Evolutionary conservation across 495 filamentous ascomycete species (phyloP).

Genomic region (Viridothelium virens): DNA sequence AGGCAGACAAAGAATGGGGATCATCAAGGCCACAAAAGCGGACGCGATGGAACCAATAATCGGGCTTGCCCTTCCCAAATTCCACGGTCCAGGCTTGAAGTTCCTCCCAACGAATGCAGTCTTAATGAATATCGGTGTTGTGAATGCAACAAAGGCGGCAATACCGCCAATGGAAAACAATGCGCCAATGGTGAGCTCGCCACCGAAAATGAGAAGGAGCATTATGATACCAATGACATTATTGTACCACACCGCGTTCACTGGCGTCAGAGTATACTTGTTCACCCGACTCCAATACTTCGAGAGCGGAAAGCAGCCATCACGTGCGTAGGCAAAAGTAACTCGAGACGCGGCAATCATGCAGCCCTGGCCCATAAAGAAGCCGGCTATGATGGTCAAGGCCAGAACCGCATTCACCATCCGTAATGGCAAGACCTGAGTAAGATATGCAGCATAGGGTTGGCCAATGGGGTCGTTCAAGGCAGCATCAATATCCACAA

Average conservation of each 20-base stretch:
- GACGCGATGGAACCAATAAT: constrained; percentile 56
- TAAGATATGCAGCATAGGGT: constrained; percentile 67
- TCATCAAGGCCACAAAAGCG: constrained; percentile 60
- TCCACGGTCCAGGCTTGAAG: constrained; percentile 67
- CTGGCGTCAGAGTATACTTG: constrained; percentile 57
- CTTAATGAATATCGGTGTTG: constrained; percentile 65
- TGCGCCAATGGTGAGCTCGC: constrained; percentile 57
- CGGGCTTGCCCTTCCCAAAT: constrained; percentile 56
- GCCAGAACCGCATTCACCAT: constrained; percentile 58
- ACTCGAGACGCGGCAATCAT: constrained; percentile 68
- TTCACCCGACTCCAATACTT: constrained; percentile 61
- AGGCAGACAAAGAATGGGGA: constrained; percentile 68
- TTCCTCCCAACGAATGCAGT: constrained; percentile 64
- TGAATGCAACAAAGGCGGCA: constrained; percentile 66
- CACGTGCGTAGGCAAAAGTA: constrained; percentile 72
- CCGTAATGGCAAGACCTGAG: constrained; percentile 60
- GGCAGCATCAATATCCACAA: constrained; percentile 55
- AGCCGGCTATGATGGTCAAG: constrained; percentile 67
- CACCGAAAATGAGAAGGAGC: constrained; percentile 62
- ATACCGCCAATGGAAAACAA: constrained; percentile 73
- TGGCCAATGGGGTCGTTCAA: constrained; percentile 60
- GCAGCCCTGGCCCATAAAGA: constrained; percentile 68
- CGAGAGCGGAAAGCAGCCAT: constrained; percentile 62
- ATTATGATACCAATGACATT: constrained; percentile 54
- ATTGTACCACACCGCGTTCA: constrained; percentile 75